Conservation (phyloP, 495 filamentous ascomycete species). For the Entonaema liquescens region DNA sequence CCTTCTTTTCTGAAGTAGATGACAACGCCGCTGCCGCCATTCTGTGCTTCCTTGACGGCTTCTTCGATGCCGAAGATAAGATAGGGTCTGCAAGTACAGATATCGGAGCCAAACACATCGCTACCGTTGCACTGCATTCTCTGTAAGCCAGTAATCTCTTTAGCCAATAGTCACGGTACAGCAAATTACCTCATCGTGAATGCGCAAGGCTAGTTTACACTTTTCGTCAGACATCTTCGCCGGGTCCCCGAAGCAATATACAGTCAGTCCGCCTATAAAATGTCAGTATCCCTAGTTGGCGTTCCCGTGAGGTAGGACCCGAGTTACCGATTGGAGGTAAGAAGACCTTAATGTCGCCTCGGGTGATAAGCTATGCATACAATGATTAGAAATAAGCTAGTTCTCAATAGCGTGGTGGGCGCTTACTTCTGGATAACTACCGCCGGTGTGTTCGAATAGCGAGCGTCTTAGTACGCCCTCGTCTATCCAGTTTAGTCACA, state of each 20-base stretch:
- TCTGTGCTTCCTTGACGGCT: slow-evolving; percentile 95
- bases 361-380: slow-evolving; percentile 75
- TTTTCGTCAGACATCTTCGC: slow-evolving; percentile 91
- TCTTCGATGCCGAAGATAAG: slow-evolving; percentile 97
- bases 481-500: slow-evolving; percentile 57
- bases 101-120: slow-evolving; percentile 98
- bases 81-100: slow-evolving; percentile 97
- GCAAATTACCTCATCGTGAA: slow-evolving; percentile 81
- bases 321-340: slow-evolving; percentile 82
- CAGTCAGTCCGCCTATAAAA: slow-evolving; percentile 82
- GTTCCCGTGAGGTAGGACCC: neutral
- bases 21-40: slow-evolving; percentile 92
- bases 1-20: slow-evolving; percentile 99
- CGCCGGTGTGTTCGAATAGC: slow-evolving; percentile 94
- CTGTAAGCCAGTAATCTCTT: slow-evolving; percentile 40
- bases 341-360: slow-evolving; percentile 94
- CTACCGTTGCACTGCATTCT: slow-evolving; percentile 81
- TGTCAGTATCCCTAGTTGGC: slow-evolving; percentile 43
- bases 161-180: slow-evolving; percentile 18
- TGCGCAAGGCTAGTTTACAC: slow-evolving; percentile 83
- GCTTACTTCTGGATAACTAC: slow-evolving; percentile 80
- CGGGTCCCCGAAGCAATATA: slow-evolving; percentile 96
- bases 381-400: slow-evolving; percentile 37
- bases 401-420: slow-evolving; percentile 4
- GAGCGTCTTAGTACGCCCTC: slow-evolving; percentile 86